Evolutionary conservation across 306 rosid genomes (phyloP).

Genomic region (Lathyrus tuberosus): DNA sequence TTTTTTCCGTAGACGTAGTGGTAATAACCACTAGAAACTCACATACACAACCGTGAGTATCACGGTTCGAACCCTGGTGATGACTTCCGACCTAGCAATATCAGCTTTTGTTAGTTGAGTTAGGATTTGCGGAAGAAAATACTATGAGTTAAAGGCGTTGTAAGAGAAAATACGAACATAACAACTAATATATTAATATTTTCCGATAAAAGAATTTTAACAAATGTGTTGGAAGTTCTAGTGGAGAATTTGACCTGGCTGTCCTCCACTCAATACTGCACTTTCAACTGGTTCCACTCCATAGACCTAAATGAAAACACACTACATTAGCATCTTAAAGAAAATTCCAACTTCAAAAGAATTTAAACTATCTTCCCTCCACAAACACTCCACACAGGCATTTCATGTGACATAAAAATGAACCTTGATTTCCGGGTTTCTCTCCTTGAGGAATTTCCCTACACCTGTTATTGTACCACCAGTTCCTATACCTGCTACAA

Average conservation of each 20-base stretch:
- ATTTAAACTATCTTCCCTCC: slow-evolving; percentile 19
- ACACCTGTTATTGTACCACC: slow-evolving; percentile 71
- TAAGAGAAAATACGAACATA: not conserved
- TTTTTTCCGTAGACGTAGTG: no score
- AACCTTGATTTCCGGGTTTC: slow-evolving; percentile 74
- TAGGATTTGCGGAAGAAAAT: no score
- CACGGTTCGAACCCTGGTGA: no score
- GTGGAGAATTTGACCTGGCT: slow-evolving; percentile 49
- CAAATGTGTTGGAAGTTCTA: not conserved
- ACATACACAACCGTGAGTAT: no score
- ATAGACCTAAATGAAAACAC: slow-evolving; percentile 48
- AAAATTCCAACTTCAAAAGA: not conserved
- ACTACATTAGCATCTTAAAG: slow-evolving; percentile 5
- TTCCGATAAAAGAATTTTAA: not conserved
- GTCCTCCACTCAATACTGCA: slow-evolving; percentile 72
- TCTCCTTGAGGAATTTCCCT: slow-evolving; percentile 75
- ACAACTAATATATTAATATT: not conserved
- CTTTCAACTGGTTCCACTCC: slow-evolving; percentile 81
- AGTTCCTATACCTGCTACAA: slow-evolving; percentile 70
- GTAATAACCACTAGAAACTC: no score
- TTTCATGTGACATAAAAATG: not conserved
- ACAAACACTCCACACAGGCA: not conserved
- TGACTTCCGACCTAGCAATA: no score
- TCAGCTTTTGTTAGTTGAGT: no score
- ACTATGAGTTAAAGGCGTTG: not conserved